These are phyloP conservation scores for Parascedosporium putredinis DNA, from an alignment of 2,329 filamentous ascomycete species.

Conservation along the genomic window DNA sequence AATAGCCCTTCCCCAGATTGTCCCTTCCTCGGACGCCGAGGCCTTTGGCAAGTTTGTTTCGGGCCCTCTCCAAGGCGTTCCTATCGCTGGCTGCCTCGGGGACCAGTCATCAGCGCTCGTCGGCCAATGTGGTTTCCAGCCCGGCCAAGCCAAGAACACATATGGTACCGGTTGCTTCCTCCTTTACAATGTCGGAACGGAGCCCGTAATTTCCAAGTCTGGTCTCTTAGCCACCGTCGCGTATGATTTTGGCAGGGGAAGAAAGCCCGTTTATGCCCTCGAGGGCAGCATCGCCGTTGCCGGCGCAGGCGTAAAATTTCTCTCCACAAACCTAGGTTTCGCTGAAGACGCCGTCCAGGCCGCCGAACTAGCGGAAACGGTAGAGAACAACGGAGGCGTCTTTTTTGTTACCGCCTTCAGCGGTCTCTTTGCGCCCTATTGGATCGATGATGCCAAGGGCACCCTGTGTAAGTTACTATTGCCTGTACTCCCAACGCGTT, in stretches of 20 bases:
- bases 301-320: slow-evolving; percentile 69
- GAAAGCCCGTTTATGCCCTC: slow-evolving; percentile 62
- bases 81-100: slow-evolving; percentile 74
- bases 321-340: slow-evolving; percentile 54
- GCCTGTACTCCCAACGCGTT: not conserved
- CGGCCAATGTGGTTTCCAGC: slow-evolving; percentile 73
- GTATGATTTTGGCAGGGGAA: slow-evolving; percentile 60
- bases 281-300: slow-evolving; percentile 79
- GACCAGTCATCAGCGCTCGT: slow-evolving; percentile 82
- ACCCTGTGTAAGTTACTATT: slow-evolving; percentile 56
- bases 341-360: slow-evolving; percentile 40
- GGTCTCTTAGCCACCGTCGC: slow-evolving; percentile 80
- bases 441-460: slow-evolving; percentile 86
- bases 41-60: slow-evolving; percentile 58
- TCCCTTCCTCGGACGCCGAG: slow-evolving; percentile 64
- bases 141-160: slow-evolving; percentile 80
- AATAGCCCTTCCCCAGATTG: slow-evolving; percentile 69
- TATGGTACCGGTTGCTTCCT: slow-evolving; percentile 87
- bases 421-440: slow-evolving; percentile 85
- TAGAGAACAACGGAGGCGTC: slow-evolving; percentile 68
- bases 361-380: slow-evolving; percentile 38
- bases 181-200: slow-evolving; percentile 76
- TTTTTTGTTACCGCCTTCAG: slow-evolving; percentile 86
- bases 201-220: slow-evolving; percentile 75
- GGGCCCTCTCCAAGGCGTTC: slow-evolving; percentile 58